Evolutionary conservation across 352 stramenopile genomes (phyloP).

Genomic region (Phytophthora pisi): DNA sequence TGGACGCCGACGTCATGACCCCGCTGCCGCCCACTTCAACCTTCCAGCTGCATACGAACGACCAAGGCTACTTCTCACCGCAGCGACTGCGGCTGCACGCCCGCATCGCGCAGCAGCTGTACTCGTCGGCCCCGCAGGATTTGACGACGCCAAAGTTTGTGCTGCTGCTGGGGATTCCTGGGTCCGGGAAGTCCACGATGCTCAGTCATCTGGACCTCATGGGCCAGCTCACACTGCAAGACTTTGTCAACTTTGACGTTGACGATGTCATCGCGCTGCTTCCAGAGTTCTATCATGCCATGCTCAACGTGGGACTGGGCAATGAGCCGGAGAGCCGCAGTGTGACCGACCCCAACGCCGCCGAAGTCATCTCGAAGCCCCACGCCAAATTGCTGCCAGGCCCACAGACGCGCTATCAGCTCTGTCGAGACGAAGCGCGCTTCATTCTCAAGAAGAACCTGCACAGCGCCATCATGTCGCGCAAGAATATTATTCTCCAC

Average conservation of each 20-base stretch:
- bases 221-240: slow-evolving; percentile 66
- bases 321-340: slow-evolving; percentile 54
- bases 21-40: slow-evolving; percentile 50
- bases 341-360: slow-evolving; percentile 23
- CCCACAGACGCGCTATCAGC: slow-evolving; percentile 75
- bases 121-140: slow-evolving; percentile 59
- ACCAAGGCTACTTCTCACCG: slow-evolving; percentile 62
- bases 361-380: slow-evolving; percentile 11
- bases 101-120: slow-evolving; percentile 78
- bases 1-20: slow-evolving; percentile 49
- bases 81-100: slow-evolving; percentile 69
- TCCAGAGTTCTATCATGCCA: slow-evolving; percentile 81
- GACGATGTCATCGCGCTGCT: slow-evolving; percentile 82
- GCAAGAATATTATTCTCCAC: slow-evolving; percentile 84
- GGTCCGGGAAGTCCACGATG: slow-evolving; percentile 78
- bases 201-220: slow-evolving; percentile 76
- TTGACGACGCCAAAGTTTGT: slow-evolving; percentile 67
- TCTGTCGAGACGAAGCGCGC: slow-evolving; percentile 79
- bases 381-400: slow-evolving; percentile 40
- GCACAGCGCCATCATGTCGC: slow-evolving; percentile 74
- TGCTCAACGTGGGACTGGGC: slow-evolving; percentile 81
- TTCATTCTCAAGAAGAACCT: slow-evolving; percentile 88
- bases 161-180: slow-evolving; percentile 70
- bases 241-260: slow-evolving; percentile 87
- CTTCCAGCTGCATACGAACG: slow-evolving; percentile 66